These are phyloP conservation scores for Hypoxylon sp. DNA, from an alignment of 2,329 filamentous ascomycete genomes.

Conservation along the genomic window DNA sequence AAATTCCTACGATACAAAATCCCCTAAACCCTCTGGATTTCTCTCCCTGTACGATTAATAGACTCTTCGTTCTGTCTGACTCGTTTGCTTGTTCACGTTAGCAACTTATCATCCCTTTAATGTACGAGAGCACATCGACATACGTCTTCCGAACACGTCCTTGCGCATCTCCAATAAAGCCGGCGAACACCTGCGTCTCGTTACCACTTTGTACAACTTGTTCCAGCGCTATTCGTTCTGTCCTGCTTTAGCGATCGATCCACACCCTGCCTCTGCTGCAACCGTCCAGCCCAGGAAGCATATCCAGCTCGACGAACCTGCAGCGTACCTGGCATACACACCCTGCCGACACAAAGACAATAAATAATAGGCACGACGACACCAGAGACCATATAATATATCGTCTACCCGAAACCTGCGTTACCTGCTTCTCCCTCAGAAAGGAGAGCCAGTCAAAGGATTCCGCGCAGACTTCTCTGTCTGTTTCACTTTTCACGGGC, in stretches of 20 bases:
- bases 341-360: conserved; percentile 30
- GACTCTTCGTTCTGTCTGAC: conserved; percentile 22
- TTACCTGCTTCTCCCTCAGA: conserved; percentile 32
- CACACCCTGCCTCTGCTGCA: conserved; percentile 33
- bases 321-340: conserved; percentile 41
- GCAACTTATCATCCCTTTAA: too few species aligned
- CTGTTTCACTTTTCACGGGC: conserved; percentile 42
- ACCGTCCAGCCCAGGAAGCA: conserved; percentile 38
- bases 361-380: conserved; percentile 40
- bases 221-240: conserved; percentile 40
- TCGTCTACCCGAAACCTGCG: conserved; percentile 44
- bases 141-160: conserved; percentile 27
- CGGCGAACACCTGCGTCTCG: conserved; percentile 35
- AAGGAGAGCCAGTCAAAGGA: conserved; percentile 29
- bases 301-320: conserved; percentile 37
- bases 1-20: conserved; percentile 36
- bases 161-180: conserved; percentile 31
- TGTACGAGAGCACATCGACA: conserved; percentile 9
- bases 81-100: conserved; percentile 18
- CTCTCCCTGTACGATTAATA: conserved; percentile 41
- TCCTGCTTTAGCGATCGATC: conserved; percentile 43
- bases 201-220: conserved; percentile 42
- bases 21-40: conserved; percentile 40
- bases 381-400: conserved; percentile 42
- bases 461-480: conserved; percentile 40